Evolutionary conservation across 352 stramenopile species (phyloP).

Genomic region (Phytophthora pistaciae): DNA sequence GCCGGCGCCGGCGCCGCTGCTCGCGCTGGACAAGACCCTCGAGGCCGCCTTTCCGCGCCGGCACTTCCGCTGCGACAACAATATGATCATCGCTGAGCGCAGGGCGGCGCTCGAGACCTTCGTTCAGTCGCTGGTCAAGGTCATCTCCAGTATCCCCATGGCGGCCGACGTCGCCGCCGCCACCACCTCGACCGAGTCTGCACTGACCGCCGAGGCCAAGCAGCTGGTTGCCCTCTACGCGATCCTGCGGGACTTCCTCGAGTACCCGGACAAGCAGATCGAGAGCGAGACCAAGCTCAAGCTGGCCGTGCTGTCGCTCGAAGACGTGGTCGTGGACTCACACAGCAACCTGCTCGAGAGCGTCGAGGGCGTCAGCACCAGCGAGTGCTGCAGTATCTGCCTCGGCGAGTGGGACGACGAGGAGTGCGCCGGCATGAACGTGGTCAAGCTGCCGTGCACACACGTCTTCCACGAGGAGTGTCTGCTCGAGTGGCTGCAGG

Average conservation of each 20-base stretch:
- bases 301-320: conserved; percentile 80
- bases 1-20: conserved; percentile 28
- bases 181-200: not conserved
- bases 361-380: conserved; percentile 48
- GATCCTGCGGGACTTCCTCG: conserved; percentile 82
- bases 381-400: conserved; percentile 89
- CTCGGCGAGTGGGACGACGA: conserved; percentile 85
- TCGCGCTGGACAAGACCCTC: conserved; percentile 63
- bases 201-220: conserved; percentile 38
- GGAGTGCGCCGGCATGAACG: conserved; percentile 82
- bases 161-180: conserved; percentile 24
- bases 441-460: conserved; percentile 85
- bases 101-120: conserved; percentile 77
- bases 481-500: conserved; percentile 87
- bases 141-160: conserved; percentile 82
- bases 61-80: conserved; percentile 78
- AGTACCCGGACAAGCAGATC: conserved; percentile 89
- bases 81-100: conserved; percentile 78
- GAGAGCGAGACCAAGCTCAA: conserved; percentile 88
- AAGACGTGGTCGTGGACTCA: conserved; percentile 85
- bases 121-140: conserved; percentile 84
- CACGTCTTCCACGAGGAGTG: conserved; percentile 91
- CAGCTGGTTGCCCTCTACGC: conserved; percentile 74
- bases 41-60: conserved; percentile 70
- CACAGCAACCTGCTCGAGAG: conserved; percentile 68